phyloP scores from a whole-genome alignment of 208 protist species.

The Leishmania gerbilli region DNA sequence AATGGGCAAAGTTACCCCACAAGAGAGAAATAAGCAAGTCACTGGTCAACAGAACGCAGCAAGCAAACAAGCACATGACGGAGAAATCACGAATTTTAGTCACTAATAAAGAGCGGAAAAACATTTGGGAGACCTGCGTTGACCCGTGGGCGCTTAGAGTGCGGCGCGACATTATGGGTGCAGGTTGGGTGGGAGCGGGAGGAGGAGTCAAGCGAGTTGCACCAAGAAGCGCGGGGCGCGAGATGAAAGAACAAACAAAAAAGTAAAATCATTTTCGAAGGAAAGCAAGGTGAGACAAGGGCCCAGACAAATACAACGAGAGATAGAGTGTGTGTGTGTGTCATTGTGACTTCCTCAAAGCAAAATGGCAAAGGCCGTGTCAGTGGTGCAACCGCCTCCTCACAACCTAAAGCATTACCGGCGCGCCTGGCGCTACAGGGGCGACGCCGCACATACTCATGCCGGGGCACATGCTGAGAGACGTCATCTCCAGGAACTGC shows the following conservation, averaged over 20 bases:
- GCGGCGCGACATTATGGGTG: background rate
- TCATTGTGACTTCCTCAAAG: background rate
- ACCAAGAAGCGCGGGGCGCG: background rate
- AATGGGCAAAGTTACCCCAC: background rate
- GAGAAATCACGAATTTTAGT: too few relatives aligned
- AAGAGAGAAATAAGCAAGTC: background rate
- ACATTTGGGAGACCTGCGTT: background rate
- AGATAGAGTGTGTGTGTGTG: background rate
- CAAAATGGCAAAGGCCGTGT: background rate
- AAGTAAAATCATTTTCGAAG: background rate
- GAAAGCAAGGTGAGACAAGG: background rate
- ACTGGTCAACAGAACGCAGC: background rate
- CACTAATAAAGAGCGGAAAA: background rate
- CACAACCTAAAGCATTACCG: conserved; percentile 23
- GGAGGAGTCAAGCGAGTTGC: background rate
- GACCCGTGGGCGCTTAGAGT: background rate
- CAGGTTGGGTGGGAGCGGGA: too few relatives aligned
- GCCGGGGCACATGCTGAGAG: conserved; percentile 47
- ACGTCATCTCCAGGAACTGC: conserved; percentile 62
- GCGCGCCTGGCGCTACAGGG: conserved; percentile 7
- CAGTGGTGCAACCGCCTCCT: background rate
- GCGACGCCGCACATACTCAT: conserved; percentile 35
- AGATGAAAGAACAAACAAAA: background rate
- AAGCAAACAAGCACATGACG: background rate
- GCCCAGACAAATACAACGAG: background rate